Base-by-base conservation (phyloP, 768 basidiomycete species). In the Cytidiella melzeri region DNA sequence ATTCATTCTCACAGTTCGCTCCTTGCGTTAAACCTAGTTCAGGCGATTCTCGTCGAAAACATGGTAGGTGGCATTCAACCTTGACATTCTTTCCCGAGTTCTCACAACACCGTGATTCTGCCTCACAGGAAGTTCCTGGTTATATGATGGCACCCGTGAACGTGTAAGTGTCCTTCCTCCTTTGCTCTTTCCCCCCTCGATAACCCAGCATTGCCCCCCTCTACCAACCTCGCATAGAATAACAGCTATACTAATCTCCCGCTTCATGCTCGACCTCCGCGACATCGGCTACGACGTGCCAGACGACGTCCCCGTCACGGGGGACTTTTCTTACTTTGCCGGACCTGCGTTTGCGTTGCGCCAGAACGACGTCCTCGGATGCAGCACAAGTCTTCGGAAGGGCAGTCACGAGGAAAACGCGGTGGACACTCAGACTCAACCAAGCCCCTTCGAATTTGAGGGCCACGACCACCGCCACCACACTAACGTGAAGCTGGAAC, bases 211-310 rank as follows among this genome's bases (percentile, higher is more conserved):
- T n/a, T n/a, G n/a, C n/a, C n/a, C n/a, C n/a, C n/a, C n/a, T n/a
- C n/a, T n/a, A n/a, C n/a, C n/a, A n/a, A n/a, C n/a, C n/a, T 12
- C 21, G 5, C 44, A 34, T 19, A 45, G 27, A 25, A 25, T 45
- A 12, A 34, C 44, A 18, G 26, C 44, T 15, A 34, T 45, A 25
- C 44, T 45, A 7, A 45, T 34, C 5, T 45, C 27, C 15, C 44
- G 28, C n/a, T 27, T 45, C 19, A 45, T 34, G 44, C 44, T 45
- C 44, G 44, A 28, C 27, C 44, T 45, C 15, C 44, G 44, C 15
- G 30, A 34, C 7, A 34, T 34, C 7, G 30, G 30, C 7, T 15
- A 34, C 30, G 30, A 34, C 15, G 30, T 34, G 9, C 30, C 30
- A 7, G 30, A 34, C 7, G n/a, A n/a, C n/a, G n/a, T n/a, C n/a